phyloP scores from a whole-genome alignment of 176 grass and related monocot species.

The Musa itinerans region DNA sequence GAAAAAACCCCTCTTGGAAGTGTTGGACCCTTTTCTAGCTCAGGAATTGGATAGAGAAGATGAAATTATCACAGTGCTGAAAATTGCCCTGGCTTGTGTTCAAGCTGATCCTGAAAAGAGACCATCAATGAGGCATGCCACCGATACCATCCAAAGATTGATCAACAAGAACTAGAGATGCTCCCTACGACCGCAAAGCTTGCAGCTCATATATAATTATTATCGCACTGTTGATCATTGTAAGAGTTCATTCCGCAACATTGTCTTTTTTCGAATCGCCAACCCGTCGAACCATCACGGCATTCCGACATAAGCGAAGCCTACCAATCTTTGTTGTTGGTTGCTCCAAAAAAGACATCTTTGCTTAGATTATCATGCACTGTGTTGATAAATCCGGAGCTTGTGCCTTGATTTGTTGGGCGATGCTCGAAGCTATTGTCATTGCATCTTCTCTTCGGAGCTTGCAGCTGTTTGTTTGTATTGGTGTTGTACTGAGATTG shows the following conservation, averaged over 20 bases:
- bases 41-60: constrained; percentile 46
- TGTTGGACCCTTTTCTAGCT: constrained; percentile 61
- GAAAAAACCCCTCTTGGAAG: constrained; percentile 61
- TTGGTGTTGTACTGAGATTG: too few relatives aligned
- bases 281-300: not conserved
- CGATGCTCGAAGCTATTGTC: too few relatives aligned
- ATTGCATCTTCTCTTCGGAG: too few relatives aligned
- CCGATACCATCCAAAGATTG: constrained; percentile 44
- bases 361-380: too few relatives aligned
- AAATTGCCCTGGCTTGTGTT: constrained; percentile 67
- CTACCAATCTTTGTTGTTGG: too few relatives aligned
- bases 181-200: too few relatives aligned
- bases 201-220: not conserved
- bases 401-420: too few relatives aligned
- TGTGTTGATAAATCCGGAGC: too few relatives aligned
- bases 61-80: constrained; percentile 64
- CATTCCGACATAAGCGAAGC: too few relatives aligned
- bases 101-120: constrained; percentile 56
- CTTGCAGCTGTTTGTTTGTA: too few relatives aligned
- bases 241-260: not conserved
- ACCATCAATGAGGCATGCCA: constrained; percentile 48
- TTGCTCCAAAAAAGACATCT: too few relatives aligned
- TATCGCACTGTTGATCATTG: not conserved
- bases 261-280: not conserved
- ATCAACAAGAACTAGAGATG: not conserved